phyloP scores from a whole-genome alignment of 768 basidiomycete species.

The Mycena polygramma region DNA sequence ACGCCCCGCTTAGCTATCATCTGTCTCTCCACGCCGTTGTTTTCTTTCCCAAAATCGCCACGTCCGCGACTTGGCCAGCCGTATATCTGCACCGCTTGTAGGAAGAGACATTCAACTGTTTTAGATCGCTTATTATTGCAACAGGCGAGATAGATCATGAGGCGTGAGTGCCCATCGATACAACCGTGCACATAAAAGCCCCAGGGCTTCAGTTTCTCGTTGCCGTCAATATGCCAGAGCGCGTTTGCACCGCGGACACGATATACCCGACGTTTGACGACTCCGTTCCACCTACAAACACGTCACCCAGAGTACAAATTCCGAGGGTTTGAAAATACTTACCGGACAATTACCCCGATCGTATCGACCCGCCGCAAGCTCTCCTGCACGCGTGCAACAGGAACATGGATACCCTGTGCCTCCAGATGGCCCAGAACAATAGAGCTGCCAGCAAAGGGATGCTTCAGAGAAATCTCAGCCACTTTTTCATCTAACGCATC shows the following conservation, averaged over 20 bases:
- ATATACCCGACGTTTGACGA: conserved; percentile 37
- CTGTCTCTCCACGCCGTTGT: not conserved
- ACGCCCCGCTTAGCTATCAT: no score
- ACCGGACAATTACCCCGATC: conserved; percentile 39
- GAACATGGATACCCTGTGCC: conserved; percentile 38
- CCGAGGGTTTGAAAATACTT: no score
- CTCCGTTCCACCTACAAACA: conserved; percentile 26
- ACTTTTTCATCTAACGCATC: not conserved
- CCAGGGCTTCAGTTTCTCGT: conserved; percentile 39
- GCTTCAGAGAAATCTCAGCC: not conserved
- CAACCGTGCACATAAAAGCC: conserved; percentile 46
- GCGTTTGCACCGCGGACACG: conserved; percentile 38
- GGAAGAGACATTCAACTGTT: conserved; percentile 25
- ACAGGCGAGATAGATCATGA: conserved; percentile 20
- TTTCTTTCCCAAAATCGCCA: conserved; percentile 21
- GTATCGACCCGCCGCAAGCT: conserved; percentile 43
- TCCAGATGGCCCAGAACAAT: conserved; percentile 45
- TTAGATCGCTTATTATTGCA: conserved; percentile 26
- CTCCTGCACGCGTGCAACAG: conserved; percentile 33
- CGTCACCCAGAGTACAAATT: not conserved
- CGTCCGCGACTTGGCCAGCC: conserved; percentile 17
- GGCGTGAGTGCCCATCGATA: conserved; percentile 14
- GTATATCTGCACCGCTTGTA: not conserved
- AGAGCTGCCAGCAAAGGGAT: not conserved
- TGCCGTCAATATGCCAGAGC: conserved; percentile 44